These are phyloP conservation scores for Euphorbia lathyris DNA, from an alignment of 345 rosid species.

Conservation along the genomic window DNA sequence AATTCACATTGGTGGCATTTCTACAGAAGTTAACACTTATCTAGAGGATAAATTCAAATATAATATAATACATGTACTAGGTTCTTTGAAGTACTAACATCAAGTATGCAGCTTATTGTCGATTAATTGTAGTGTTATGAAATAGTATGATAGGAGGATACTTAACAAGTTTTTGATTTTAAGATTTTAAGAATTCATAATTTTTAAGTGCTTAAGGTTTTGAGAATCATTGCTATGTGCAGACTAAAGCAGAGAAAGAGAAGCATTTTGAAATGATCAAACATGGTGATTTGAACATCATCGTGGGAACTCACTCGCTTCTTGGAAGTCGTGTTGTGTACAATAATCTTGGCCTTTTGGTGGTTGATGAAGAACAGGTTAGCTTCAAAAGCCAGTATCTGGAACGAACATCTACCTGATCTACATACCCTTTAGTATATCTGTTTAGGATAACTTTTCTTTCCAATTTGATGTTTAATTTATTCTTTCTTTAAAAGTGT, in stretches of 20 bases:
- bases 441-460: not conserved
- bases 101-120: constrained; percentile 1
- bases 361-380: constrained; percentile 99
- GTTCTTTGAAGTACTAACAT: not conserved
- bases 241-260: constrained; percentile 84
- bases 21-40: not conserved
- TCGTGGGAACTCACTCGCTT: constrained; percentile 96
- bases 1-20: not conserved
- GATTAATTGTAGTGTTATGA: constrained; percentile 1
- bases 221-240: constrained; percentile 33
- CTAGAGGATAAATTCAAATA: constrained; percentile 3
- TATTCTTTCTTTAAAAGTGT: not conserved
- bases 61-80: not conserved
- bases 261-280: constrained; percentile 66
- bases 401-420: constrained; percentile 10
- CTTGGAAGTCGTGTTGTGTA: constrained; percentile 91
- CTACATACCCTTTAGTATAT: not conserved
- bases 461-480: not conserved
- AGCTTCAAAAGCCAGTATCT: constrained; percentile 20
- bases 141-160: not conserved
- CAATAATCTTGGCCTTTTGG: constrained; percentile 90
- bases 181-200: constrained; percentile 19
- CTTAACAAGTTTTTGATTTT: not conserved
- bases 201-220: constrained; percentile 17
- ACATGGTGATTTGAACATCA: constrained; percentile 67